Conservation (phyloP, 139 green algal genomes). For the Auxenochlorella pyrenoidosa region DNA sequence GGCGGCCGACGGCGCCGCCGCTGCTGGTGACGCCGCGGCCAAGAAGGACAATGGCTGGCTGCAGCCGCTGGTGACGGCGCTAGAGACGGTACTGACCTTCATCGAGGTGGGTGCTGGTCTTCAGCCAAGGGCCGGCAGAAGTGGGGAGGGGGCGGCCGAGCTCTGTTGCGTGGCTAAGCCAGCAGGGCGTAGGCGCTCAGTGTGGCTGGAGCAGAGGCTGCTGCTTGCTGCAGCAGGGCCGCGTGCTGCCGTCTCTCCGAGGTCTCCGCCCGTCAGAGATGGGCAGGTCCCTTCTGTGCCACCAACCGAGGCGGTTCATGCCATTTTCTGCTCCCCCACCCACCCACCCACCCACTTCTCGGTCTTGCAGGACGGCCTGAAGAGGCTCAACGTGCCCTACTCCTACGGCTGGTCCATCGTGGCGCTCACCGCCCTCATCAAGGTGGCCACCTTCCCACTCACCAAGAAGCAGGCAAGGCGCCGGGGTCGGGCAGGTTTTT, state of each 20-base stretch:
- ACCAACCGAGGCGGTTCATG: too few relatives aligned
- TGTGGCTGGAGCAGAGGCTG: too few relatives aligned
- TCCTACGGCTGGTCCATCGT: slow-evolving; percentile 97
- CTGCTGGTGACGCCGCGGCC: neutral
- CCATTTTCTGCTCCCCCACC: neutral
- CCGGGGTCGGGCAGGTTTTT: too few relatives aligned
- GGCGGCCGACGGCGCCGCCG: neutral
- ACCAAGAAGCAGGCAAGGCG: slow-evolving; percentile 91
- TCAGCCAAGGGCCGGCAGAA: neutral
- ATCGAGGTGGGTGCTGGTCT: neutral
- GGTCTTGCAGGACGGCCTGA: slow-evolving; percentile 74
- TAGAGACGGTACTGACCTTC: slow-evolving; percentile 77
- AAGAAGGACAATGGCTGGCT: slow-evolving; percentile 67
- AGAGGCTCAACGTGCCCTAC: slow-evolving; percentile 86
- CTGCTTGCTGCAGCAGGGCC: too few relatives aligned
- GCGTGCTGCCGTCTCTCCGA: too few relatives aligned
- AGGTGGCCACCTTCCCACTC: slow-evolving; percentile 93
- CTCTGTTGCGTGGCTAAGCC: too few relatives aligned
- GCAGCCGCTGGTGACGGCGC: slow-evolving; percentile 67
- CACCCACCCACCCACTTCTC: neutral
- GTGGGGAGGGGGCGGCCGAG: neutral
- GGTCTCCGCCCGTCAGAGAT: too few relatives aligned
- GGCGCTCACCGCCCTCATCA: slow-evolving; percentile 91
- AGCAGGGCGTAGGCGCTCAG: too few relatives aligned
- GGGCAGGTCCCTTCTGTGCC: too few relatives aligned